These are phyloP conservation scores for Antrodiella citrinella DNA, from an alignment of 768 basidiomycete genomes.

Conservation along the genomic window DNA sequence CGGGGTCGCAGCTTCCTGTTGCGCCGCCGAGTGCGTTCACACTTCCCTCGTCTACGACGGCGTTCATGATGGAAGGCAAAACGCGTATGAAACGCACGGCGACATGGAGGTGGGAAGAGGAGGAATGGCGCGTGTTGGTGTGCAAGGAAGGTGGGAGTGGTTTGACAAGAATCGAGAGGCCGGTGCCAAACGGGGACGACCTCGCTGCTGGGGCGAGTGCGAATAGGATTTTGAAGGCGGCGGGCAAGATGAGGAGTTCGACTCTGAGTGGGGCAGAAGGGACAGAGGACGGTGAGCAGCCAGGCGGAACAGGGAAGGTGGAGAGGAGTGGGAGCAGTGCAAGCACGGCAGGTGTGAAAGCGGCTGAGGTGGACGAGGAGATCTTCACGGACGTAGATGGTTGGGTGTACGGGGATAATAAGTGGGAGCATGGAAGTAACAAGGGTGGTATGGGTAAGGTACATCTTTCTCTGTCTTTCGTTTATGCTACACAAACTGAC, in stretches of 20 bases:
- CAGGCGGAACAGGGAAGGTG: slow-evolving; percentile 17
- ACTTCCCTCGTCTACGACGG: slow-evolving; percentile 53
- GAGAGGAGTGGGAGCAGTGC: slow-evolving; percentile 9
- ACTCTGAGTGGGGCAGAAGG: slow-evolving; percentile 17
- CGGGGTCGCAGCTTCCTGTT: slow-evolving; percentile 46
- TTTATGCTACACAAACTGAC: slow-evolving; percentile 1
- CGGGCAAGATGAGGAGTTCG: slow-evolving; percentile 36
- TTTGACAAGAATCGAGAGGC: slow-evolving; percentile 49
- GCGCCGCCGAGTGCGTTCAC: slow-evolving; percentile 64
- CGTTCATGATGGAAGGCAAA: slow-evolving; percentile 39
- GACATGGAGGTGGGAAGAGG: slow-evolving; percentile 84
- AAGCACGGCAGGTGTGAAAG: slow-evolving; percentile 7
- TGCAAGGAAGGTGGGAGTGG: slow-evolving; percentile 43
- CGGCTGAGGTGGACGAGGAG: slow-evolving; percentile 38
- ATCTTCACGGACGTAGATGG: slow-evolving; percentile 74
- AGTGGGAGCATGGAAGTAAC: slow-evolving; percentile 75
- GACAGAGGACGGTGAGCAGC: slow-evolving; percentile 8
- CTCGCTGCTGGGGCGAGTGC: not conserved
- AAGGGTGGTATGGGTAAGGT: slow-evolving; percentile 87
- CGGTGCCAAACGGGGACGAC: slow-evolving; percentile 34
- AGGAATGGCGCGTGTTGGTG: slow-evolving; percentile 80
- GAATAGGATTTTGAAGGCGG: slow-evolving; percentile 42
- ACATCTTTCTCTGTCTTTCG: slow-evolving; percentile 7
- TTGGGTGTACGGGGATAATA: slow-evolving; percentile 93
- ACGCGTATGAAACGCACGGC: slow-evolving; percentile 62